Evolutionary conservation across 495 filamentous ascomycete species (phyloP).

Genomic region (Talaromyces proteolyticus): DNA sequence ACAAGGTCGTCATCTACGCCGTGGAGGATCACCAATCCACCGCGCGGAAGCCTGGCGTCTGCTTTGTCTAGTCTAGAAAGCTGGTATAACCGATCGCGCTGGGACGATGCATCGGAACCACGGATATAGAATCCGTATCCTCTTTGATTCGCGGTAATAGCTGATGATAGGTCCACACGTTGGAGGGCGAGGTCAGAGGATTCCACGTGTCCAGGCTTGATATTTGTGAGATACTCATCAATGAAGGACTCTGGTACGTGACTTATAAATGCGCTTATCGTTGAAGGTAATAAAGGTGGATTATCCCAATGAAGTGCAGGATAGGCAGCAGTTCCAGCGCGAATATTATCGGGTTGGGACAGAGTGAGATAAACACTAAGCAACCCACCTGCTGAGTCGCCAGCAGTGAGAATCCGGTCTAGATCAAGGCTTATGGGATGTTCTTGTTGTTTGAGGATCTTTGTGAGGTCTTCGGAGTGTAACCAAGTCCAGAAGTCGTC

Average conservation of each 20-base stretch:
- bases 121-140: conserved; percentile 9
- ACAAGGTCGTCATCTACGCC: conserved; percentile 18
- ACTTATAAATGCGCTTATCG: background rate
- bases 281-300: background rate
- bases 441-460: conserved; percentile 14
- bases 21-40: conserved; percentile 20
- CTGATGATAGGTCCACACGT: background rate
- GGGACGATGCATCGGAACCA: conserved; percentile 9
- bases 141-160: background rate
- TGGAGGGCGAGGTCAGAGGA: background rate
- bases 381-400: conserved; percentile 29
- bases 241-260: background rate
- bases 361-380: conserved; percentile 22
- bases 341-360: conserved; percentile 15
- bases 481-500: conserved; percentile 47
- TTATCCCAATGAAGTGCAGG: conserved; percentile 12
- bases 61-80: conserved; percentile 11
- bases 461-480: conserved; percentile 11
- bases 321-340: conserved; percentile 15
- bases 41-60: conserved; percentile 12
- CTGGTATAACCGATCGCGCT: conserved; percentile 13
- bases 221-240: background rate
- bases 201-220: background rate
- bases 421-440: conserved; percentile 17
- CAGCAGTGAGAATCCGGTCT: conserved; percentile 18